phyloP scores from a whole-genome alignment of 352 stramenopile species.

The Globisporangium lucens region DNA sequence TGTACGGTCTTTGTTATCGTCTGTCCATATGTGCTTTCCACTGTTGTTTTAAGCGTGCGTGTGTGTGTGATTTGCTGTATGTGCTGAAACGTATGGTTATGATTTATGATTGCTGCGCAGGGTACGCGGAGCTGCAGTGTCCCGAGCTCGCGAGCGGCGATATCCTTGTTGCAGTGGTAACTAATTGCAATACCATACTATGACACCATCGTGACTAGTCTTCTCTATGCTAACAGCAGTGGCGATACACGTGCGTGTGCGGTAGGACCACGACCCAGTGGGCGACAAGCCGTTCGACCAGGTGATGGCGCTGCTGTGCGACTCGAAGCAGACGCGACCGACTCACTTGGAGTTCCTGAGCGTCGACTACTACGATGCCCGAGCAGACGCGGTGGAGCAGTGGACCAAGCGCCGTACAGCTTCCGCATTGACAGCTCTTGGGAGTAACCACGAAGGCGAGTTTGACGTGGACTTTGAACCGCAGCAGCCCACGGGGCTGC shows the following conservation, averaged over 20 bases:
- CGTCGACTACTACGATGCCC: slow-evolving; percentile 23
- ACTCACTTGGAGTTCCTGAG: slow-evolving; percentile 31
- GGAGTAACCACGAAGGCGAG: slow-evolving; percentile 23
- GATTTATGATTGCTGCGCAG: slow-evolving; percentile 11
- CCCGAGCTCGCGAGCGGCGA: slow-evolving; percentile 28
- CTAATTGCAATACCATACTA: background rate
- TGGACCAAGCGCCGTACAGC: slow-evolving; percentile 17
- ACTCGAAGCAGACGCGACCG: slow-evolving; percentile 16
- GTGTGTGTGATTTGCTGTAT: background rate
- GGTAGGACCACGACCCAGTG: slow-evolving; percentile 14
- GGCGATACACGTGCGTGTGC: too few species aligned
- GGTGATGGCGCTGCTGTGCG: slow-evolving; percentile 26
- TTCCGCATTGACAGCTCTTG: background rate
- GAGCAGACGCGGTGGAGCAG: slow-evolving; percentile 16
- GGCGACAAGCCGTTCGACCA: slow-evolving; percentile 21
- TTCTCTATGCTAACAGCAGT: background rate
- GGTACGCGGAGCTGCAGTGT: slow-evolving; percentile 26
- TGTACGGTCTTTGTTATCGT: too few species aligned
- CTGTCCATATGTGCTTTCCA: too few species aligned
- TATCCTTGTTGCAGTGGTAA: slow-evolving; percentile 33
- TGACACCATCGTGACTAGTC: background rate
- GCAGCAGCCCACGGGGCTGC: slow-evolving; percentile 32
- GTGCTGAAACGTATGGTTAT: background rate
- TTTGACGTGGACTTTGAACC: slow-evolving; percentile 35
- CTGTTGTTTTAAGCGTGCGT: too few species aligned